Evolutionary conservation across 495 filamentous ascomycete species (phyloP), one percentile per base, ranked within the genome.

Genomic region (Neurospora sp.): DNA sequence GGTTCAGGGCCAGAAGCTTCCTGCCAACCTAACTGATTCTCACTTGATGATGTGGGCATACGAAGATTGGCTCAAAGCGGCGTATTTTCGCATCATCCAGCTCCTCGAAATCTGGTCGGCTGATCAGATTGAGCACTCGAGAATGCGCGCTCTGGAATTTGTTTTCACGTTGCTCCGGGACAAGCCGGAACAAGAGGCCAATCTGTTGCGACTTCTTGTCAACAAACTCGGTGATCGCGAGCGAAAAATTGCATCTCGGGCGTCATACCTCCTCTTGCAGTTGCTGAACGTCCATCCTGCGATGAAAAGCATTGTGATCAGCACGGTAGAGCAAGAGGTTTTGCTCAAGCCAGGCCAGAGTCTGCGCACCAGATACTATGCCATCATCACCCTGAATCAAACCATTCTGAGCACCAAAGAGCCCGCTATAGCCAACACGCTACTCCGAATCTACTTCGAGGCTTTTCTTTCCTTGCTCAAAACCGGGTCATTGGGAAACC

Each of bases 181-280:
- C 81, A 99, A 98, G 82, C 96, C 96, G 1, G 96, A 99, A 81
- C 96, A 99, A 79, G 96, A 99, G 81, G 91, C 94, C 41, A 99
- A 99, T 79, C 85, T 99, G 53, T 85, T 99, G 68, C 88, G 96
- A 53, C 84, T 99, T 42, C 80, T 99, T 69, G 93, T 98, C 48
- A 98, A 99, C 83, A 98, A 98, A 80, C 90, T 98, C 22, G 94
- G 96, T 74, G 96, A 99, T 78, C 91, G 89, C 1, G 91, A 95
- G 71, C 95, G 93, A 80, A 98, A 98, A 81, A 94, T 99, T 76
- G 90, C 94, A 1, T 99, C 96, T 1, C 89, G 93, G 68, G 90
- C 94, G 6, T 98, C 96, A 0, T 97, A 94, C 81, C 87, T 97
- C 41, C 84, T 99, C 2, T 84, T 99, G n/a, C 95, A 98, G 78